These are phyloP conservation scores for Yamadazyma philogaea DNA, from an alignment of 805 yeast genomes.

Conservation along the genomic window DNA sequence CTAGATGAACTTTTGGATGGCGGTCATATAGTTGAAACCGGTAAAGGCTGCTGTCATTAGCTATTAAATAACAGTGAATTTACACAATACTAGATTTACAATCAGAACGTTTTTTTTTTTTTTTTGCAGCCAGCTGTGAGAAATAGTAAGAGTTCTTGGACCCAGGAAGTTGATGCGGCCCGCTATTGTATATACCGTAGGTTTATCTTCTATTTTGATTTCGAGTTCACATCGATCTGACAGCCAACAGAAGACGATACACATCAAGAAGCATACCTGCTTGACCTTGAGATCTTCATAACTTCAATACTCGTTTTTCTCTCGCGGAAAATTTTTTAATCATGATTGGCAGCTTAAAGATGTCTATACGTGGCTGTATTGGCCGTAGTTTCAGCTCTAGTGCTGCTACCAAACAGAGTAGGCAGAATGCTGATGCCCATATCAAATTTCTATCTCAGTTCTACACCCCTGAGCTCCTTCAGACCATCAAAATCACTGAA, in stretches of 20 bases:
- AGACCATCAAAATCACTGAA: conserved; percentile 81
- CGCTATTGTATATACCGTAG: no score
- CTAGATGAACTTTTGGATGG: conserved; percentile 34
- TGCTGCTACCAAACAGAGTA: not conserved
- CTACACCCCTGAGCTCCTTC: conserved; percentile 78
- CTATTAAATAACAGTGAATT: no score
- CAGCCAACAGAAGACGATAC: no score
- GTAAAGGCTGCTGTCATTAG: conserved; percentile 12
- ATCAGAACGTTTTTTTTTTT: no score
- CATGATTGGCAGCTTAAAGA: conserved; percentile 3
- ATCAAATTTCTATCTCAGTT: conserved; percentile 61
- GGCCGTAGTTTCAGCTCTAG: conserved; percentile 3
- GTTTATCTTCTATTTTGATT: no score
- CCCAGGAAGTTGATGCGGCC: no score
- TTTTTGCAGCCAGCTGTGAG: not conserved
- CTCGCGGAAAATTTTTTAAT: conserved; percentile 5
- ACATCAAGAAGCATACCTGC: no score
- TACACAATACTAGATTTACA: not conserved
- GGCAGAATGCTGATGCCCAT: conserved; percentile 37
- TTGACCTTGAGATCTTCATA: not conserved
- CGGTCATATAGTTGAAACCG: conserved; percentile 22
- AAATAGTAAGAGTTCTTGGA: no score
- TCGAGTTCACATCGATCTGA: no score
- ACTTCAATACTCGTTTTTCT: not conserved
- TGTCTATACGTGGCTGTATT: not conserved